Conservation (phyloP, 2,329 filamentous ascomycete species). For the Cephalotrichum gorgonifer region DNA sequence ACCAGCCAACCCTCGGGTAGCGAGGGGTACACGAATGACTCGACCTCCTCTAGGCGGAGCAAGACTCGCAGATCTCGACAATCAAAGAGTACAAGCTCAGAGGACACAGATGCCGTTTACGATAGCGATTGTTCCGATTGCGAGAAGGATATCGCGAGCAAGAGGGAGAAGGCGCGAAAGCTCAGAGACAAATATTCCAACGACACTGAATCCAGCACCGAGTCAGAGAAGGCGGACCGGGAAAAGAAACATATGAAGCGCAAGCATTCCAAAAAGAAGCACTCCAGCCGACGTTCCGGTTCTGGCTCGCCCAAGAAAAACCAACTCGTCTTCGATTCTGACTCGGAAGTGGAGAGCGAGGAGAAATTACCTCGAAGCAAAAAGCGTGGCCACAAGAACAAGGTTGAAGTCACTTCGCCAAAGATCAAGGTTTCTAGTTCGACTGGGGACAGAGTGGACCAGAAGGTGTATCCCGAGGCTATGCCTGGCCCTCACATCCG, state of each 20-base stretch:
- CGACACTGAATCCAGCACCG: conserved; percentile 1
- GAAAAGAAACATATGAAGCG: neutral
- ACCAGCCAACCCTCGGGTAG: neutral
- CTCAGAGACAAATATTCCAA: conserved; percentile 9
- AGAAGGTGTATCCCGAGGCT: conserved; percentile 10
- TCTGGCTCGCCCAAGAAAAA: conserved; percentile 10
- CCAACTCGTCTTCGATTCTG: conserved; percentile 11
- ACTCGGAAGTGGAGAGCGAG: conserved; percentile 13
- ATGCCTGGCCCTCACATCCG: conserved; percentile 19
- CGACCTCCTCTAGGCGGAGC: neutral
- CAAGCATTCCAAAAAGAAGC: neutral
- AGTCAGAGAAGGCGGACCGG: neutral
- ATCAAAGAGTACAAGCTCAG: neutral
- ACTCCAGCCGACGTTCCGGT: conserved; percentile 1
- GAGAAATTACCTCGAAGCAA: conserved; percentile 4
- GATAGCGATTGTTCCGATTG: conserved; percentile 11
- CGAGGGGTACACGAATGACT: neutral
- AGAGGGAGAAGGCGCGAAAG: conserved; percentile 19
- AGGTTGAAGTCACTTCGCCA: neutral
- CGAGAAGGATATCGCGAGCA: conserved; percentile 8
- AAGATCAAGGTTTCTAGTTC: conserved; percentile 7
- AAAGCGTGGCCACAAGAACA: neutral
- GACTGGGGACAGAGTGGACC: conserved; percentile 7
- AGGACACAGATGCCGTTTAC: conserved; percentile 5
- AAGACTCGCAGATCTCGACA: neutral